Percentiles rank a stretch among this genome's conserved stretches.
phyloP scores from a whole-genome alignment of 495 filamentous ascomycete genomes.

The Astrocystis sublimbata region DNA sequence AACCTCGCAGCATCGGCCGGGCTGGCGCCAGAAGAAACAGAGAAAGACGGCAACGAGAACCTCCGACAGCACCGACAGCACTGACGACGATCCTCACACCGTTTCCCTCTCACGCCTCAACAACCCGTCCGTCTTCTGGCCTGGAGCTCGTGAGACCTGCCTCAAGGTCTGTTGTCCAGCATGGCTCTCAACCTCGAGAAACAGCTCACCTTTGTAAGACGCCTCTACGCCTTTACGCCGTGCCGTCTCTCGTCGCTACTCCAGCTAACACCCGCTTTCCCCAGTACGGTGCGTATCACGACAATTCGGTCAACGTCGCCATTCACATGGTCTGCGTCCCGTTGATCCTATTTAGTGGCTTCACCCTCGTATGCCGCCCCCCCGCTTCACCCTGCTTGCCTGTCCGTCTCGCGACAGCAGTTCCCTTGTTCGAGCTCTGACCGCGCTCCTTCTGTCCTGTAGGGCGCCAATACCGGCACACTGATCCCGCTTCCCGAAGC shows the following conservation, averaged over 20 bases:
- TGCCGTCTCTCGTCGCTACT: neutral
- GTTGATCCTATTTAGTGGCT: slow-evolving; percentile 72
- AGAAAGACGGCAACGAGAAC: slow-evolving; percentile 1
- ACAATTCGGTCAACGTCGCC: slow-evolving; percentile 81
- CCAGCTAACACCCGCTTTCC: slow-evolving; percentile 16
- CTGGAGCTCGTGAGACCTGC: neutral
- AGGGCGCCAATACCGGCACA: slow-evolving; percentile 76
- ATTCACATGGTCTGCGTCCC: slow-evolving; percentile 94
- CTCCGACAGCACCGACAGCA: neutral
- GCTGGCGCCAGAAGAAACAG: slow-evolving; percentile 1
- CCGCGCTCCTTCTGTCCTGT: slow-evolving; percentile 7
- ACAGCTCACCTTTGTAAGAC: slow-evolving; percentile 49
- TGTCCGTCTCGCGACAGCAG: too few relatives aligned
- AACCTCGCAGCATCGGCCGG: slow-evolving; percentile 7
- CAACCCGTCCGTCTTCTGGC: neutral
- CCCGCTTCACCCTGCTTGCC: neutral
- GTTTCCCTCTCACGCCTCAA: neutral
- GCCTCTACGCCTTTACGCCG: neutral
- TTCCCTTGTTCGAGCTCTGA: slow-evolving; percentile 22
- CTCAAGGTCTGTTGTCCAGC: slow-evolving; percentile 11
- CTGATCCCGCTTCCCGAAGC: slow-evolving; percentile 70
- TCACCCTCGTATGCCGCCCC: slow-evolving; percentile 66
- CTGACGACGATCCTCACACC: too few relatives aligned
- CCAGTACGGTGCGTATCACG: slow-evolving; percentile 95
- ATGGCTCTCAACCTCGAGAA: slow-evolving; percentile 53